These are phyloP conservation scores for Flueggea neowawraea DNA, from an alignment of 441 rosid species.

Conservation along the genomic window DNA sequence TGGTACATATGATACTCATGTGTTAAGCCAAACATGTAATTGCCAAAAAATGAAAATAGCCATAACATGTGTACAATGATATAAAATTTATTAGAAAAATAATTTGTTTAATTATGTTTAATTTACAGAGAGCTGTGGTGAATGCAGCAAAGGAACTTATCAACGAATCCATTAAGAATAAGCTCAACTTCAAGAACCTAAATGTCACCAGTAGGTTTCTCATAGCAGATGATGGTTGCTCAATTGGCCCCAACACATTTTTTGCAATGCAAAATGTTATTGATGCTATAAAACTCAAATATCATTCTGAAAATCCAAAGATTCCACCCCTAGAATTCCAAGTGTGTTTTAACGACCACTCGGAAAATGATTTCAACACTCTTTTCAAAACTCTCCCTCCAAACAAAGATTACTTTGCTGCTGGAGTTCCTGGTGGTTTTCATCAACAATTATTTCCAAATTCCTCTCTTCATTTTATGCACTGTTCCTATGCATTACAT, in stretches of 20 bases:
- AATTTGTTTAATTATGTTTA: too few relatives aligned
- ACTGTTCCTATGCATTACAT: conserved; percentile 20
- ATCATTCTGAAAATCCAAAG: neutral
- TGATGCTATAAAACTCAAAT: conserved; percentile 7
- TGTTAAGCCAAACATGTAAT: too few relatives aligned
- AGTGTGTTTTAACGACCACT: conserved; percentile 27
- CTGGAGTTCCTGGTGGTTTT: conserved; percentile 31
- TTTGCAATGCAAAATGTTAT: neutral
- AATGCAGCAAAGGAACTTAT: conserved; percentile 7
- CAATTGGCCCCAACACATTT: conserved; percentile 12
- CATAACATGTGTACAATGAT: too few relatives aligned
- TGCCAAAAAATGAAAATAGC: too few relatives aligned
- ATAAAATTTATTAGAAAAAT: too few relatives aligned
- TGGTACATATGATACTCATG: too few relatives aligned
- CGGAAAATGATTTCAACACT: conserved; percentile 31
- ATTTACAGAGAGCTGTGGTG: conserved; percentile 1
- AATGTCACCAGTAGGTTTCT: neutral
- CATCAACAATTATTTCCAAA: conserved; percentile 20
- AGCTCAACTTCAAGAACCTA: neutral
- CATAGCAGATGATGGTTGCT: conserved; percentile 13
- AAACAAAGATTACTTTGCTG: conserved; percentile 7
- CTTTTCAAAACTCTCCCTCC: conserved; percentile 27
- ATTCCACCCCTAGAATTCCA: conserved; percentile 15
- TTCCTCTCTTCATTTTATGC: conserved; percentile 19
- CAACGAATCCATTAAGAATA: neutral